phyloP scores from a whole-genome alignment of 108 stramenopile species.

The Epipyxis sp. region DNA sequence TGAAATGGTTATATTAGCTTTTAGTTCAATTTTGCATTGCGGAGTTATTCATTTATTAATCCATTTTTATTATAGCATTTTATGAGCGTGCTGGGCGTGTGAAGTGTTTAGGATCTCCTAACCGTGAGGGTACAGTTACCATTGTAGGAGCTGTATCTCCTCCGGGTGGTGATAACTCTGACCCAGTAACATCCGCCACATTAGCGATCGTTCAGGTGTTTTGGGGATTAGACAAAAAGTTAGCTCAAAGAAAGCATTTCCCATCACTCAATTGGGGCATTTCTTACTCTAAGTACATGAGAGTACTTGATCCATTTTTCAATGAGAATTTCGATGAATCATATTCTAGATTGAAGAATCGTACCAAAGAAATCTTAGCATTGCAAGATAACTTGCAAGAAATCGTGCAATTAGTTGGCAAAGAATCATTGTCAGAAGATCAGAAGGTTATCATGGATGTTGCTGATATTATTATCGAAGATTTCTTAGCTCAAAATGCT shows the following conservation, averaged over 20 bases:
- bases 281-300: constrained; percentile 99
- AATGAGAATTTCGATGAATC: constrained; percentile 78
- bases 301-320: constrained; percentile 97
- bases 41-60: no score
- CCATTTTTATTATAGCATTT: no score
- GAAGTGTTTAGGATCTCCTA: constrained; percentile 90
- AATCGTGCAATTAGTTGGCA: constrained; percentile 99
- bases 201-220: constrained; percentile 99
- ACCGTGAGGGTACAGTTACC: constrained; percentile 94
- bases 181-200: constrained; percentile 98
- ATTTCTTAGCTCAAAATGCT: constrained; percentile 99
- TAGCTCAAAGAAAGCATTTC: constrained; percentile 99
- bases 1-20: no score
- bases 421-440: constrained; percentile 98
- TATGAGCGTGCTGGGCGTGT: constrained; percentile 99
- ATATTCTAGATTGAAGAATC: constrained; percentile 87
- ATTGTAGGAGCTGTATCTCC: constrained; percentile 99
- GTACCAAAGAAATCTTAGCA: constrained; percentile 86
- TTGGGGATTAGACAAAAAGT: constrained; percentile 99
- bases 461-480: constrained; percentile 97
- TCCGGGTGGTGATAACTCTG: constrained; percentile 99
- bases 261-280: constrained; percentile 99
- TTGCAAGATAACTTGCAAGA: constrained; percentile 93
- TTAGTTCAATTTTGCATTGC: no score
- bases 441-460: constrained; percentile 99